Percentiles rank a stretch among this genome's conserved stretches.
Evolutionary conservation across 2,329 filamentous ascomycete genomes (phyloP).

Genomic region (Aspergillus ibericus): DNA sequence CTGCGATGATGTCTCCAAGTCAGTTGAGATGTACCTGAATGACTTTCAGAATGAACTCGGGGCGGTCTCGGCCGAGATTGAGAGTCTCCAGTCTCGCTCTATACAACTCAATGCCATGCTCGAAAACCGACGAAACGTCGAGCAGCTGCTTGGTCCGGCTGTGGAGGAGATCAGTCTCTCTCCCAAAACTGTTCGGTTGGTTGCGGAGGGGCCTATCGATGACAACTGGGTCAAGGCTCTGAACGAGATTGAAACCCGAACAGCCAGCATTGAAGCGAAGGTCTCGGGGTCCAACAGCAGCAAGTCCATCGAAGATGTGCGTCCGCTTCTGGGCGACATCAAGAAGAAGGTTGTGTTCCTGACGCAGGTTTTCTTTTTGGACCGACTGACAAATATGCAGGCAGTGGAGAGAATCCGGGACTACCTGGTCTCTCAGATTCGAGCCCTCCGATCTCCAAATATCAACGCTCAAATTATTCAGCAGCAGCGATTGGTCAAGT

Average conservation of each 20-base stretch:
- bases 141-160: conserved; percentile 80
- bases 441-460: conserved; percentile 86
- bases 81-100: conserved; percentile 85
- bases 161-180: conserved; percentile 91
- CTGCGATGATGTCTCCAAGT: conserved; percentile 90
- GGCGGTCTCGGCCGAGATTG: conserved; percentile 90
- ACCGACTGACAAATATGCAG: conserved; percentile 40
- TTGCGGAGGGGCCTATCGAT: conserved; percentile 85
- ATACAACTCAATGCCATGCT: conserved; percentile 78
- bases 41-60: conserved; percentile 93
- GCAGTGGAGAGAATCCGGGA: conserved; percentile 93
- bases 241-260: conserved; percentile 78
- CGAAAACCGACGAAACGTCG: conserved; percentile 85
- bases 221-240: conserved; percentile 83
- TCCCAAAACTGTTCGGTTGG: conserved; percentile 77
- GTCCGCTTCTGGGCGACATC: conserved; percentile 80
- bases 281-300: conserved; percentile 60
- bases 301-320: conserved; percentile 80
- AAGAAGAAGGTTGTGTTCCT: conserved; percentile 65
- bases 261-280: conserved; percentile 68
- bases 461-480: conserved; percentile 98
- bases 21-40: conserved; percentile 87
- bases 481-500: conserved; percentile 83
- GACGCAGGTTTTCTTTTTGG: neutral
- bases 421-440: conserved; percentile 91